Percentiles rank a stretch among this genome's conserved stretches.
phyloP scores from a whole-genome alignment of 371 early-diverging fungal genomes.

The Mortierella sp. region DNA sequence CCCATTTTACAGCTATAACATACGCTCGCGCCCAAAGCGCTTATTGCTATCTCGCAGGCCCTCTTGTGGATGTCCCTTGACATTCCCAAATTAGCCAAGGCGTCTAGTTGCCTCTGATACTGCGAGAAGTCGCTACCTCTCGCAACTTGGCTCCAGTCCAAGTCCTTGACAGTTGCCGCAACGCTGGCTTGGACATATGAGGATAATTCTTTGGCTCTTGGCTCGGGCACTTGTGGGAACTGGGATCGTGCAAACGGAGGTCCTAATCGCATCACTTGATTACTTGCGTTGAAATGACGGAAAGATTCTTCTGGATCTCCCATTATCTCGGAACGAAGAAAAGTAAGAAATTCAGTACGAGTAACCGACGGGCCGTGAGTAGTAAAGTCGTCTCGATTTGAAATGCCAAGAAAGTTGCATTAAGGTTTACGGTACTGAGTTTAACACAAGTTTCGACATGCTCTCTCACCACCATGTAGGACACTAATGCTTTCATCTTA shows the following conservation, averaged over 20 bases:
- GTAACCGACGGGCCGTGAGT: slow-evolving; percentile 33
- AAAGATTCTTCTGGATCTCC: slow-evolving; percentile 26
- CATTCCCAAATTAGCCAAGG: background rate
- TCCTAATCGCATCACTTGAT: slow-evolving; percentile 19
- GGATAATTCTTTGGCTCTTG: slow-evolving; percentile 13
- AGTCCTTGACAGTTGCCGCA: slow-evolving; percentile 5
- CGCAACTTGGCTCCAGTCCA: slow-evolving; percentile 27
- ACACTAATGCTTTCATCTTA: no score
- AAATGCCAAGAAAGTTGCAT: background rate
- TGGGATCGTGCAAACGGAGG: slow-evolving; percentile 24
- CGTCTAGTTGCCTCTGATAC: background rate
- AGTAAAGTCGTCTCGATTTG: slow-evolving; percentile 27
- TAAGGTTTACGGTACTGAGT: background rate
- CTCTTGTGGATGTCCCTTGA: slow-evolving; percentile 4
- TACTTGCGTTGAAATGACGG: slow-evolving; percentile 1
- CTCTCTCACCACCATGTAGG: background rate
- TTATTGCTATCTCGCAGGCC: slow-evolving; percentile 23
- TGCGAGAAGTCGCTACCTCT: no score
- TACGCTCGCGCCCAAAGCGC: slow-evolving; percentile 13
- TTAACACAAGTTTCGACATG: background rate
- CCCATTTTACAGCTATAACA: slow-evolving; percentile 24
- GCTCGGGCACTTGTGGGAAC: slow-evolving; percentile 22
- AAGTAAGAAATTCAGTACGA: slow-evolving; percentile 23
- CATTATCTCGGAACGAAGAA: slow-evolving; percentile 34
- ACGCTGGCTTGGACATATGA: slow-evolving; percentile 18